phyloP scores from a whole-genome alignment of 2,329 filamentous ascomycete genomes.

The Fusarium marasasianum region DNA sequence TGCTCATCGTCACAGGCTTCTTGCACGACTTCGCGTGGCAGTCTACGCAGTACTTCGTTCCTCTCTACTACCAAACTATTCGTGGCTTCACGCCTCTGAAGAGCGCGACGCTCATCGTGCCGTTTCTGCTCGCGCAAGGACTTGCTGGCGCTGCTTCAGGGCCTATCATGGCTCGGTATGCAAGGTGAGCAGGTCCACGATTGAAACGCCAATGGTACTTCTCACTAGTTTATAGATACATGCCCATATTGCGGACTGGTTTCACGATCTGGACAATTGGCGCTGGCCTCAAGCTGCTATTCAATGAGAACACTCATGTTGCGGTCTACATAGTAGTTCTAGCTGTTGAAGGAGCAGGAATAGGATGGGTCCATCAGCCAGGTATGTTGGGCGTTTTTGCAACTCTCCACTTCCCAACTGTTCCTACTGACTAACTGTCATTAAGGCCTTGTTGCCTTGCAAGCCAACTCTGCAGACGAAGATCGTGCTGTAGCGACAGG shows the following conservation, averaged over 20 bases:
- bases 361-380: conserved; percentile 9
- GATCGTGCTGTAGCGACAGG: neutral
- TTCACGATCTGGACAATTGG: neutral
- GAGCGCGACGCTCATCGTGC: neutral
- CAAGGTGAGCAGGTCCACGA: neutral
- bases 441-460: neutral
- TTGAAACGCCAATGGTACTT: accelerated
- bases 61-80: neutral
- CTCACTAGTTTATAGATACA: accelerated
- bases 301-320: neutral
- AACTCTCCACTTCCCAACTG: too few species aligned
- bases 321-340: neutral
- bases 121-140: neutral
- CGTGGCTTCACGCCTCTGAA: neutral
- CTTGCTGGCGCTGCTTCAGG: neutral
- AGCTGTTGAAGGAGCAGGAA: neutral
- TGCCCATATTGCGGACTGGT: neutral
- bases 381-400: neutral
- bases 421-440: accelerated
- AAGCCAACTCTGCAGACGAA: neutral
- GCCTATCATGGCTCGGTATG: neutral
- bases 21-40: conserved; percentile 14
- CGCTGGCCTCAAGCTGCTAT: neutral
- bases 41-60: neutral
- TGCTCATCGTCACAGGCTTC: neutral